Evolutionary conservation across 768 basidiomycete genomes (phyloP).

Genomic region (Mycena maculata): DNA sequence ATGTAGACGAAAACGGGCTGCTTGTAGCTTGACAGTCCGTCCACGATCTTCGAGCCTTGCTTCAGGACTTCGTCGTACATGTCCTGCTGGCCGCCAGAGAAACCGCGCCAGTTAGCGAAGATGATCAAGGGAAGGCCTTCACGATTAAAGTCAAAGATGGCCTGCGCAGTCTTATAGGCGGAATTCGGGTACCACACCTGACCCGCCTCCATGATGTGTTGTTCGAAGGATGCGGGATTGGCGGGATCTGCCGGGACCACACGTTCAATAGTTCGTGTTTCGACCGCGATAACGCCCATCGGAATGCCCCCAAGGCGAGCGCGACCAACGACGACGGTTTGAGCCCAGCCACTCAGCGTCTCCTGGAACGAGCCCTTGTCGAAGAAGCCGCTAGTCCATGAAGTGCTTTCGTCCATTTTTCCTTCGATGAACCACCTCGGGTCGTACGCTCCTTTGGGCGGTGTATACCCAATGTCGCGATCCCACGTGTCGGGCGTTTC

Average conservation of each 20-base stretch:
- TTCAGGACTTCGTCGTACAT: constrained; percentile 99
- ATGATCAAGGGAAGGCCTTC: constrained; percentile 97
- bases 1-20: constrained; percentile 99
- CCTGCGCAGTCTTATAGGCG: constrained; percentile 99
- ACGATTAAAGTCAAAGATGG: constrained; percentile 98
- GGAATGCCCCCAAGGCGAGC: constrained; percentile 97
- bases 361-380: constrained; percentile 99
- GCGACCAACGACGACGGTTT: constrained; percentile 97
- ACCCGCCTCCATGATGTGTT: constrained; percentile 99
- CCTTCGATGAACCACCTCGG: constrained; percentile 99
- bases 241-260: constrained; percentile 98
- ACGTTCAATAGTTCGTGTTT: constrained; percentile 96
- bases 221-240: constrained; percentile 95
- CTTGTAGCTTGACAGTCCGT: constrained; percentile 96
- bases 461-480: constrained; percentile 88
- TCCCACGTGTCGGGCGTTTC: constrained; percentile 86
- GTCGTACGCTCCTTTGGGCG: constrained; percentile 95
- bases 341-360: constrained; percentile 98
- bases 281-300: constrained; percentile 97
- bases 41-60: constrained; percentile 98
- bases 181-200: constrained; percentile 99
- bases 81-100: constrained; percentile 99
- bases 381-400: constrained; percentile 92
- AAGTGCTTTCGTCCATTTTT: constrained; percentile 84
- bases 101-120: constrained; percentile 99